Evolutionary conservation across 2,329 filamentous ascomycete genomes (phyloP), one percentile per base, ranked within the genome.

Genomic region (Penicillium psychrosexuale): DNA sequence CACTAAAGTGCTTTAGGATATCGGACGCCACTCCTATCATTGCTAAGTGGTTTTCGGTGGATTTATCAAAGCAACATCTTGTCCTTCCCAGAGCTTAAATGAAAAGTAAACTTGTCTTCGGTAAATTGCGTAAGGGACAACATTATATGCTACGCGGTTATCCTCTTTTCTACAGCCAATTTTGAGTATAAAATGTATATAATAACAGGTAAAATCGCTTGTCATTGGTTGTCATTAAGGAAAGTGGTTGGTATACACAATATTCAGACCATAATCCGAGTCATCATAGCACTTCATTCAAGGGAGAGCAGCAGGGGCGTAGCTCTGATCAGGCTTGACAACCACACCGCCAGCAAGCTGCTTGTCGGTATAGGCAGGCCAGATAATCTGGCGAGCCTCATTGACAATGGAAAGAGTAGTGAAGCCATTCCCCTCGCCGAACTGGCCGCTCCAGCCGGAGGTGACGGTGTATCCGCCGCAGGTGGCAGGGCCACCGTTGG

Each of bases 401-500:
- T 73, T 69, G 44, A 78, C 75, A 50, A 84, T 77, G 19, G 78
- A 73, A 28, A 84, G 69, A 22, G 78, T 82, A 24, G 81, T 83
- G 74, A 83, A 84, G 60, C 80, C 82, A 27, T 78, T 72, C 58
- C 68, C 77, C 12, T 69, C 54, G 47, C 81, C 82, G 60, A 84
- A 84, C 63, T 82, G 77, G 65, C 75, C 80, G 67, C 77, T 80
- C 81, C 81, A 84, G 72, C 79, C 78, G 2, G 77, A 78, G 47
- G 78, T 80, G 65, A 84, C 62, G 58, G 75, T 79, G 74, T 75
- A 84, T 55, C 64, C 65, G 37, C 80, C 81, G 72, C 80, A 84
- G 47, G 60, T 72, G 55, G 66, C 60, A 42, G 76, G 72, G 17
- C 73, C 75, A 45, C 73, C 75, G 65, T 69, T 72, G 56, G 72